Evolutionary conservation across 345 rosid genomes (phyloP).

Genomic region (Trapa incisa): DNA sequence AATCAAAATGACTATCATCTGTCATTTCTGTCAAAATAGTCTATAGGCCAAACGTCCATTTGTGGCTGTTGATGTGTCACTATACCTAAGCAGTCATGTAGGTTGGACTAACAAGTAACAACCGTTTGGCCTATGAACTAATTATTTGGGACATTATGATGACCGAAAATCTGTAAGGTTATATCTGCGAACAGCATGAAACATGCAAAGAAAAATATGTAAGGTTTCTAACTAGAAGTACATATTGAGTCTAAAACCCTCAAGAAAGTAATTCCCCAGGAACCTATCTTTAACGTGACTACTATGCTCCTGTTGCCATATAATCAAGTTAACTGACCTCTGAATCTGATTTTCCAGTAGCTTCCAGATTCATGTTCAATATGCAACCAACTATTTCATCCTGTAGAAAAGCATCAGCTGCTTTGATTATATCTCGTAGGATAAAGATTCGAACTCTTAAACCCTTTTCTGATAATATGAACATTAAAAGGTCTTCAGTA

Average conservation of each 20-base stretch:
- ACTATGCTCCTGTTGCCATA: neutral
- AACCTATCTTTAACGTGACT: neutral
- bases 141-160: no score
- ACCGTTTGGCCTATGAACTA: no score
- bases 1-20: no score
- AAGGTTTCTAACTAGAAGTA: neutral
- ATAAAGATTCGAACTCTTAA: slow-evolving; percentile 52
- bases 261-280: neutral
- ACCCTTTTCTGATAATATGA: no score
- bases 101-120: no score
- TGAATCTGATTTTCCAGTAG: slow-evolving; percentile 11
- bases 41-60: no score
- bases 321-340: slow-evolving; percentile 22
- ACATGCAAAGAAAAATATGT: no score
- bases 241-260: neutral
- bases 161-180: no score
- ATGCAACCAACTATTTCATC: slow-evolving; percentile 32
- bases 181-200: no score
- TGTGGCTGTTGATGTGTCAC: no score
- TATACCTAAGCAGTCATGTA: no score
- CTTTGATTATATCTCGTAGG: slow-evolving; percentile 58
- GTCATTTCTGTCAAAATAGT: no score
- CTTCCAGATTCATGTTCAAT: slow-evolving; percentile 15
- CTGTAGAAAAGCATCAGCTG: slow-evolving; percentile 41
- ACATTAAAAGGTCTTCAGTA: slow-evolving; percentile 29